Base-by-base conservation (phyloP, 345 rosid species). In the Sonneratia caseolaris region DNA sequence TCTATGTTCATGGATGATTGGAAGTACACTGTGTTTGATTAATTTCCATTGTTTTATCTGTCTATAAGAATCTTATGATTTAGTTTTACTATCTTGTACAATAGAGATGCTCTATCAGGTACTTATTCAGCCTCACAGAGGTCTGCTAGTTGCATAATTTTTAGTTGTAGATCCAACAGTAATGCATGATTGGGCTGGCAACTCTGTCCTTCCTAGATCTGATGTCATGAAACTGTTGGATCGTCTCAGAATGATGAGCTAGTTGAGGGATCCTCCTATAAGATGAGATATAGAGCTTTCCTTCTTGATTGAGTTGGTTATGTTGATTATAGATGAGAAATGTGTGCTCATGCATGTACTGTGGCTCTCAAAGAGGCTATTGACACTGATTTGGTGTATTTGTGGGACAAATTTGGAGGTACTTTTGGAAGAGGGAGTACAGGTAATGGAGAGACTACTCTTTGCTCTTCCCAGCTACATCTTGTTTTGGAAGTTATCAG, bases 321-420 rank as follows among this genome's bases (percentile, higher is more conserved):
- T 78, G 81, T 89, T 5, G 97, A 90, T 82, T 78, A 88, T 78
- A 83, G 96, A 85, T 89, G 99, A 78, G 98, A 92, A 84, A 92
- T 89, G 98, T 95, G 98, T 76, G 97, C 92, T 12, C 99, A 95
- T 82, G 99, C 99, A 61, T 86, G 98, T 27, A 90, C 92, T 80
- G 82, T 95, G 82, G 91, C 97, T 76, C 85, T 95, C 76, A 98
- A 95, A 84, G 99, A 95, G 86, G 98, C 98, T 71, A 88, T 95
- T 81, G 99, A 95, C 83, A 95, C 99, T 36, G 98, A 95, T 78
- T 95, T 98, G 99, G 96, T 92, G 59, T 95, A 92, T 71, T 92
- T 95, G 99, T 95, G 99, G 99, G 98, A 95, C 81, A 88, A 91
- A 73, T 95, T 95, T 81, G 99, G 99, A 75, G 99, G 99, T 95